These are phyloP conservation scores for Colletotrichum musicola DNA, from an alignment of 2,329 filamentous ascomycete genomes.

Conservation along the genomic window DNA sequence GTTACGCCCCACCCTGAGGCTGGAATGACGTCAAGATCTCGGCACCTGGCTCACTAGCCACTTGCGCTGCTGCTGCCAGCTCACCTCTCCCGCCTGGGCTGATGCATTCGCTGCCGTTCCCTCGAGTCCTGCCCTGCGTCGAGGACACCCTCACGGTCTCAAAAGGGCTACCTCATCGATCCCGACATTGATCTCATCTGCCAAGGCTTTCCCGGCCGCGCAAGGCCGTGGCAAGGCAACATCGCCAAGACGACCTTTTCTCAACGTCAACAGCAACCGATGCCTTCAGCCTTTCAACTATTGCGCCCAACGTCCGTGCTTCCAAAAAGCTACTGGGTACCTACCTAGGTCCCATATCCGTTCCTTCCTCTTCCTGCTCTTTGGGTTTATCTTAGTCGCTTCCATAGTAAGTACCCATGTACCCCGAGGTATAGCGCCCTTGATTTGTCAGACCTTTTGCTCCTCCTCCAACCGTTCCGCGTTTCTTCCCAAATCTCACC, in stretches of 20 bases:
- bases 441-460: slow-evolving; percentile 32
- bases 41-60: not conserved
- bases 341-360: no score
- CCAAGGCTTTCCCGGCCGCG: slow-evolving; percentile 13
- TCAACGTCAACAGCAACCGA: slow-evolving; percentile 29
- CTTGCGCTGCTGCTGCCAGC: not conserved
- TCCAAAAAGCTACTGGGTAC: not conserved
- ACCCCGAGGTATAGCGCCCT: not conserved
- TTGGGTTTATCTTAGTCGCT: no score
- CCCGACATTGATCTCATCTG: slow-evolving; percentile 17
- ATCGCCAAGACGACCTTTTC: slow-evolving; percentile 9
- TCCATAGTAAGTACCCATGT: no score
- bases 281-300: not conserved
- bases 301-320: not conserved
- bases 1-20: slow-evolving; percentile 15
- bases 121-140: not conserved
- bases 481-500: no score
- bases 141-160: not conserved
- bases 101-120: not conserved
- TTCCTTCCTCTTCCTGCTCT: no score
- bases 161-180: slow-evolving; percentile 10
- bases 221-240: slow-evolving; percentile 6
- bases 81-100: not conserved
- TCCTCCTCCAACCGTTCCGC: not conserved
- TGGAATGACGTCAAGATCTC: slow-evolving; percentile 31